Percentiles rank a stretch among this genome's conserved stretches.
phyloP scores from a whole-genome alignment of 805 yeast genomes.

The Ogataea dorogensis region DNA sequence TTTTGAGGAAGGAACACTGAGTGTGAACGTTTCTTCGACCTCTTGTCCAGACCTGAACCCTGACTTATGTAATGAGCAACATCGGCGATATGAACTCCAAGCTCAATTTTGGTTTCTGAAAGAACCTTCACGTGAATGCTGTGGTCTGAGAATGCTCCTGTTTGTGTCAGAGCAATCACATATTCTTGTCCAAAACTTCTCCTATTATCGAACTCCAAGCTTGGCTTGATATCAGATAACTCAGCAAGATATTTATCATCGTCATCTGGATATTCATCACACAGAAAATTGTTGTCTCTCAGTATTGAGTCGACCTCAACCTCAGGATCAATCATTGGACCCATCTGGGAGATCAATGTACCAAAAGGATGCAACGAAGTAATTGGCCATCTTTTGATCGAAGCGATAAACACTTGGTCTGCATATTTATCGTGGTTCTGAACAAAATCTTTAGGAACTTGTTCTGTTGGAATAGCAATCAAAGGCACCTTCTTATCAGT shows the following conservation, averaged over 20 bases:
- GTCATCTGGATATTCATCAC: constrained; percentile 70
- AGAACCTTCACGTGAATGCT: constrained; percentile 76
- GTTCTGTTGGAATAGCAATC: constrained; percentile 97
- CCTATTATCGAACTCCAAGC: constrained; percentile 41
- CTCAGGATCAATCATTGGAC: constrained; percentile 69
- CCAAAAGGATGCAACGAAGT: constrained; percentile 98
- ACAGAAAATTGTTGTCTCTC: constrained; percentile 79
- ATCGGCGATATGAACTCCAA: constrained; percentile 87
- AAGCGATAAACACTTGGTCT: constrained; percentile 84
- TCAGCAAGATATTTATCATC: constrained; percentile 36
- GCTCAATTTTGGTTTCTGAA: constrained; percentile 60
- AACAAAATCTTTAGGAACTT: constrained; percentile 93
- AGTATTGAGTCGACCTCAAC: constrained; percentile 87
- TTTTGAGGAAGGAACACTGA: constrained; percentile 86
- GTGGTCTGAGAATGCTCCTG: constrained; percentile 62
- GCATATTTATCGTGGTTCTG: constrained; percentile 85
- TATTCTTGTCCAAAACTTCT: constrained; percentile 57
- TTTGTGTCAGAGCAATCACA: constrained; percentile 61
- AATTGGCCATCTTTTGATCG: constrained; percentile 98
- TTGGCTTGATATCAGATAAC: constrained; percentile 36
- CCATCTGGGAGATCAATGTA: constrained; percentile 82
- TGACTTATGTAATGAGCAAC: constrained; percentile 67
- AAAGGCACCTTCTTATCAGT: constrained; percentile 97
- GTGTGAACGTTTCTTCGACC: constrained; percentile 85
- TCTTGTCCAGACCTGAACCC: constrained; percentile 78